Percentiles rank a stretch among this genome's conserved stretches.
phyloP scores from a whole-genome alignment of 2,329 filamentous ascomycete species.

The Zymoseptoria ardabiliae region DNA sequence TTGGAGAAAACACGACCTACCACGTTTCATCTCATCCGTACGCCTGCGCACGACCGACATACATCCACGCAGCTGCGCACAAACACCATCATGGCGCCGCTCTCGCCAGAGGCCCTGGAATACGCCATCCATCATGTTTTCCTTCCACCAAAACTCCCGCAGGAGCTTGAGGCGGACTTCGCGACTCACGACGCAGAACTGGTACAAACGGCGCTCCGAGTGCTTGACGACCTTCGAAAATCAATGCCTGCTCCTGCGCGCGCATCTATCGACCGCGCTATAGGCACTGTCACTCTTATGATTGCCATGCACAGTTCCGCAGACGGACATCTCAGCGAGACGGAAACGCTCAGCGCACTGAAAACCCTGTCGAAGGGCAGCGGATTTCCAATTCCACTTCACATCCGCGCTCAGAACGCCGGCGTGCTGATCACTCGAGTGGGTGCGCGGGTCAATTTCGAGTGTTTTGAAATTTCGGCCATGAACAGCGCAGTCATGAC shows the following conservation, averaged over 20 bases:
- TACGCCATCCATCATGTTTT: background rate
- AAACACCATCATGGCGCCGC: background rate
- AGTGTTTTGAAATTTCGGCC: constrained; percentile 55
- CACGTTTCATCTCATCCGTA: background rate
- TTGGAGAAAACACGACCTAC: background rate
- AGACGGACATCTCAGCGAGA: background rate
- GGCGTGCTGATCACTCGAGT: constrained; percentile 17
- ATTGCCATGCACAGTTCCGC: background rate
- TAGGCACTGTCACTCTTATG: background rate
- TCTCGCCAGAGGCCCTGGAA: background rate
- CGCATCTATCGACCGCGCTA: background rate
- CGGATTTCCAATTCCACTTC: constrained; percentile 1
- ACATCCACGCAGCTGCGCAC: background rate
- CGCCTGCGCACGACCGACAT: background rate
- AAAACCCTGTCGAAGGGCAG: background rate
- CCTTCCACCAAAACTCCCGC: constrained; percentile 27
- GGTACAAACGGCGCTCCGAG: background rate
- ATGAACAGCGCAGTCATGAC: constrained; percentile 46
- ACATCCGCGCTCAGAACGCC: constrained; percentile 18
- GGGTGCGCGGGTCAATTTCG: constrained; percentile 40
- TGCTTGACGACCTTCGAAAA: background rate
- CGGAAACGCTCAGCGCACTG: background rate
- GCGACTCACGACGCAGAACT: background rate
- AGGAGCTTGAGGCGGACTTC: constrained; percentile 1
- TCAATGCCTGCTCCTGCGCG: background rate